phyloP scores from a whole-genome alignment of 2,329 filamentous ascomycete species.

The Fusarium sp. region DNA sequence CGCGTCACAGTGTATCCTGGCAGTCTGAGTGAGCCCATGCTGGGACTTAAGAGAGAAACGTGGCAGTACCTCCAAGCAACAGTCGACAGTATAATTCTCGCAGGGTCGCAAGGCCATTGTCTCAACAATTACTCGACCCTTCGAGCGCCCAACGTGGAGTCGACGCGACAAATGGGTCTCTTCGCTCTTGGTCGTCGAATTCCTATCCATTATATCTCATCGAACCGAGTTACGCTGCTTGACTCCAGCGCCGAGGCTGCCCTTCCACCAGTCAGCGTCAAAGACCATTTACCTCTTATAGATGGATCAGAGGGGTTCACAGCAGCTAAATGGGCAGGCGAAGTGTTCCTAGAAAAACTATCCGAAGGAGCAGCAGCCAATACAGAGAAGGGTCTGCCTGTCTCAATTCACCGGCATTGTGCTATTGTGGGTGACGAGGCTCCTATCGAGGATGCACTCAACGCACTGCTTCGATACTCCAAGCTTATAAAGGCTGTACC shows the following conservation, averaged over 20 bases:
- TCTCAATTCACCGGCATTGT: background rate
- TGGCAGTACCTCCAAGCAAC: background rate
- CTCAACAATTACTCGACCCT: background rate
- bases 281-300: background rate
- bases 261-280: background rate
- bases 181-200: background rate
- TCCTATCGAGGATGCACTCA: background rate
- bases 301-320: background rate
- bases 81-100: background rate
- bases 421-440: background rate
- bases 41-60: background rate
- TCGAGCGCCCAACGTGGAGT: background rate
- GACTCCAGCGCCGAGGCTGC: background rate
- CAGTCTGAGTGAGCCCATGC: background rate
- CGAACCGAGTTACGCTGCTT: background rate
- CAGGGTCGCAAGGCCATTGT: background rate
- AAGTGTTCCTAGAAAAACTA: background rate
- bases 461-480: background rate
- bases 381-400: rapidly evolving
- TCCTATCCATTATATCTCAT: background rate
- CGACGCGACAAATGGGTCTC: background rate
- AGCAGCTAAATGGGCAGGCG: background rate
- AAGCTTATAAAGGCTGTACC: background rate
- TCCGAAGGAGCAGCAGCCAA: background rate
- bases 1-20: background rate